Conservation (phyloP, 495 filamentous ascomycete genomes). For the Talaromyces proteolyticus region DNA sequence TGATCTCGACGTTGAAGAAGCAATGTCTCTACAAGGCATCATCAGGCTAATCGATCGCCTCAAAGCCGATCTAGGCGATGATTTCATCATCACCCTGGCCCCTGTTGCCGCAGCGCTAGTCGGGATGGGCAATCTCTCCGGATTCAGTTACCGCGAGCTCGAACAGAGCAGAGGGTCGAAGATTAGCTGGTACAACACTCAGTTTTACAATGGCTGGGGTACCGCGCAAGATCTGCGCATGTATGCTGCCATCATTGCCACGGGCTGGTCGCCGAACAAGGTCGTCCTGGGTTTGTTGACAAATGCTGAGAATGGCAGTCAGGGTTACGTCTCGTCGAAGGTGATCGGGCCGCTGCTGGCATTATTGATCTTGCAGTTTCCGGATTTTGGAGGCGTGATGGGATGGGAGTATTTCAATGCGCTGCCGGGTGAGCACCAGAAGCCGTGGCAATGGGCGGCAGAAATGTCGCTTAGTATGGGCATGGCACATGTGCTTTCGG, state of each 20-base stretch:
- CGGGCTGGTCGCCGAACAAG: slow-evolving; percentile 59
- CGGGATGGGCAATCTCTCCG: slow-evolving; percentile 57
- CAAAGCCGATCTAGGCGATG: slow-evolving; percentile 61
- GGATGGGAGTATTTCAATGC: slow-evolving; percentile 87
- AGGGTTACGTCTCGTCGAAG: slow-evolving; percentile 49
- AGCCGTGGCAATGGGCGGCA: slow-evolving; percentile 70
- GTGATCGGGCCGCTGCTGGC: slow-evolving; percentile 38
- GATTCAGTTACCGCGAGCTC: slow-evolving; percentile 66
- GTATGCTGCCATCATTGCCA: slow-evolving; percentile 58
- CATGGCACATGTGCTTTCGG: slow-evolving; percentile 33
- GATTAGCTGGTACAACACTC: slow-evolving; percentile 76
- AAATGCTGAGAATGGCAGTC: slow-evolving; percentile 57
- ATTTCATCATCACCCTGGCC: slow-evolving; percentile 70
- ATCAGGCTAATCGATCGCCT: slow-evolving; percentile 66
- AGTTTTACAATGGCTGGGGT: slow-evolving; percentile 85
- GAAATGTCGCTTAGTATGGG: slow-evolving; percentile 47
- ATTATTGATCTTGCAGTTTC: slow-evolving; percentile 42
- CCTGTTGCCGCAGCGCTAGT: slow-evolving; percentile 71
- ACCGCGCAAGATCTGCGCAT: slow-evolving; percentile 48
- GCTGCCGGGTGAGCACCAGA: slow-evolving; percentile 45
- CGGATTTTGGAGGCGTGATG: slow-evolving; percentile 72
- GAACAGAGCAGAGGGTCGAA: slow-evolving; percentile 57
- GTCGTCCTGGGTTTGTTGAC: slow-evolving; percentile 71
- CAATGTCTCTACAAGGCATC: slow-evolving; percentile 64
- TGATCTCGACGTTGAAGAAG: slow-evolving; percentile 81